These are phyloP conservation scores for Moringa oleifera DNA, from an alignment of 345 rosid genomes.

Conservation along the genomic window DNA sequence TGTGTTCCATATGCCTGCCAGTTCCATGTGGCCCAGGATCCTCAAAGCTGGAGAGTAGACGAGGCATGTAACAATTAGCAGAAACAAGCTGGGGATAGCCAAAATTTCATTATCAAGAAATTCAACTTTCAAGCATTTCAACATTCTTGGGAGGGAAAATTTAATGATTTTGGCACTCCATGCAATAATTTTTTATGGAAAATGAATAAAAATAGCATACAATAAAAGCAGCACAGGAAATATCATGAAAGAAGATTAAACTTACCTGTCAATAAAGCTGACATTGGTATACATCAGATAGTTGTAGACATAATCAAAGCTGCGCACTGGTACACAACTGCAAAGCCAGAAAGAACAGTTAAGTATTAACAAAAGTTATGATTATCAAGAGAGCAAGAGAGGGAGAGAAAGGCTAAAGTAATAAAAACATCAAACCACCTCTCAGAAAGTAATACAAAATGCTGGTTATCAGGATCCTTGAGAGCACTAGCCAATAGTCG, in stretches of 20 bases:
- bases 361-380: not conserved
- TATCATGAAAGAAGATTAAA: constrained; percentile 1
- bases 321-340: constrained; percentile 92
- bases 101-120: not conserved
- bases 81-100: not conserved
- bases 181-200: too few species aligned
- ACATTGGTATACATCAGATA: constrained; percentile 77
- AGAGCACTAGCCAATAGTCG: constrained; percentile 86
- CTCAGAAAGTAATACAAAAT: constrained; percentile 94
- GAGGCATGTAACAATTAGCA: constrained; percentile 3
- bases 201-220: not conserved
- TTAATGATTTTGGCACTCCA: not conserved
- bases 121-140: not conserved
- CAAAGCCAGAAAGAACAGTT: constrained; percentile 21
- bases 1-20: constrained; percentile 93
- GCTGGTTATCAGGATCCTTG: constrained; percentile 85
- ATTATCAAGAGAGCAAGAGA: constrained; percentile 3
- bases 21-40: constrained; percentile 99
- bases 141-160: not conserved
- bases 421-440: constrained; percentile 40
- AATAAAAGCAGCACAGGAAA: constrained; percentile 1
- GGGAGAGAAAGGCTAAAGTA: constrained; percentile 8
- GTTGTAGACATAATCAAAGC: constrained; percentile 80
- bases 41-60: constrained; percentile 57
- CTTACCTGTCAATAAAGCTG: constrained; percentile 91